Conservation (phyloP, 352 stramenopile species). For the Aphanomyces euteiches region DNA sequence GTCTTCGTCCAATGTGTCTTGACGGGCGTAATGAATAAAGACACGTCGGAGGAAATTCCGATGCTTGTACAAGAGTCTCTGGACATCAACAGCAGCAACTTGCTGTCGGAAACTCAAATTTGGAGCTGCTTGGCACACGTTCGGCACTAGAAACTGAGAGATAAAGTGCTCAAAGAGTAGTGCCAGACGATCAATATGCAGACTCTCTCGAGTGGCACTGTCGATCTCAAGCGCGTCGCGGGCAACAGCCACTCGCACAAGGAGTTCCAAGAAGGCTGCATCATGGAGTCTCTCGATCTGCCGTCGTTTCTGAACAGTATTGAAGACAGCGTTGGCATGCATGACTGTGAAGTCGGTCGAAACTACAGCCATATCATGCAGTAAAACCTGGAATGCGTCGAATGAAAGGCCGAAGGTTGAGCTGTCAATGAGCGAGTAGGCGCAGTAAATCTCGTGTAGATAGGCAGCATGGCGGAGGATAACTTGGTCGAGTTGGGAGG, state of each 20-base stretch:
- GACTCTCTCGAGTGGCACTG: background rate
- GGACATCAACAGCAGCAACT: conserved; percentile 27
- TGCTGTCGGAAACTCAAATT: conserved; percentile 24
- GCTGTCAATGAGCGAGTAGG: conserved; percentile 30
- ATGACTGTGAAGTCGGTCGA: conserved; percentile 12
- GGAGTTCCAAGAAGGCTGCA: conserved; percentile 19
- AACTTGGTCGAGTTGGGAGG: conserved; percentile 1
- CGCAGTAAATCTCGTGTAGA: conserved; percentile 21
- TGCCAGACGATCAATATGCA: background rate
- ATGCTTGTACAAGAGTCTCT: conserved; percentile 14
- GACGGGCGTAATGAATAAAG: conserved; percentile 22
- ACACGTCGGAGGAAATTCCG: conserved; percentile 28
- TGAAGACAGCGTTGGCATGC: conserved; percentile 9
- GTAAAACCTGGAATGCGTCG: conserved; percentile 18
- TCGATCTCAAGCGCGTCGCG: background rate
- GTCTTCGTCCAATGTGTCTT: conserved; percentile 18
- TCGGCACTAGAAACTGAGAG: conserved; percentile 17
- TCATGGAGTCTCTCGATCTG: background rate
- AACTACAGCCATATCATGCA: conserved; percentile 4
- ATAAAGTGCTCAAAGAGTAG: conserved; percentile 18
- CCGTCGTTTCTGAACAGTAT: background rate
- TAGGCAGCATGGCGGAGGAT: conserved; percentile 23
- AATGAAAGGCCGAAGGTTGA: background rate
- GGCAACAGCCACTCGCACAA: conserved; percentile 17
- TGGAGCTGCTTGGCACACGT: conserved; percentile 18